Base-by-base conservation (phyloP, 2,329 filamentous ascomycete genomes). In the Sporothrix dimorphospora region DNA sequence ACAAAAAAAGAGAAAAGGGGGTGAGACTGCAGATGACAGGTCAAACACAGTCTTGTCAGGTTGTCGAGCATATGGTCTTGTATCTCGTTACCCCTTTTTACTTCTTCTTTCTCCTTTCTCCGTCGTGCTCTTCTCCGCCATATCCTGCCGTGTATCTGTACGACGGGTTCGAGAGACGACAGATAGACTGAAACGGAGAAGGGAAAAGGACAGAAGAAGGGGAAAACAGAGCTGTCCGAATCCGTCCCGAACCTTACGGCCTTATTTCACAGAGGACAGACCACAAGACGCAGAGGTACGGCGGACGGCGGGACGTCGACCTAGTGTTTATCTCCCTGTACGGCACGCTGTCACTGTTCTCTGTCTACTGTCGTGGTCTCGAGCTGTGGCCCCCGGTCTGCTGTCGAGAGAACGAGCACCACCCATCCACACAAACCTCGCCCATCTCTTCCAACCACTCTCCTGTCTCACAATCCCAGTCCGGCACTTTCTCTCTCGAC, bases 161-260 rank as follows among this genome's bases (percentile, higher is more conserved):
- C 63, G 38, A 65, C 59, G 38, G 21, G 59, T 65, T 65, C 38
- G 21, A 65, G 38, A 19, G 47, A 38, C 45, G 30, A 40, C 45
- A 55, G 45, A 45, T 11, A 45, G 21, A 38, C 59, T 45, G 59
- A 63, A 63, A 63, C 59, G 24, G 1, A 40, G 14, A 9, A 42
- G 11, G 30, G 11, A 34, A 16, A 53, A n/a, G 6, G 47, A 55
- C 24, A 38, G 63, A 45, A 4, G 47, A 42, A 55, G 24, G 1
- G 1, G 45, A 69, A 47, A 55, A 59, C 24, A 53, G 49, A 45
- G 70, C 16, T 72, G 53, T 5, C 70, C 70, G 70, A 57, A 42
- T 38, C 49, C 38, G 59, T 53, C 42, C 71, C 71, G 71, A 72
- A 72, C 71, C 71, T 72, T 72, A 72, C 71, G 71, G 71, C 71